Evolutionary conservation across 106 monocot species (phyloP), one percentile per base, ranked within the genome.

Genomic region (Cymbidium sinense): DNA sequence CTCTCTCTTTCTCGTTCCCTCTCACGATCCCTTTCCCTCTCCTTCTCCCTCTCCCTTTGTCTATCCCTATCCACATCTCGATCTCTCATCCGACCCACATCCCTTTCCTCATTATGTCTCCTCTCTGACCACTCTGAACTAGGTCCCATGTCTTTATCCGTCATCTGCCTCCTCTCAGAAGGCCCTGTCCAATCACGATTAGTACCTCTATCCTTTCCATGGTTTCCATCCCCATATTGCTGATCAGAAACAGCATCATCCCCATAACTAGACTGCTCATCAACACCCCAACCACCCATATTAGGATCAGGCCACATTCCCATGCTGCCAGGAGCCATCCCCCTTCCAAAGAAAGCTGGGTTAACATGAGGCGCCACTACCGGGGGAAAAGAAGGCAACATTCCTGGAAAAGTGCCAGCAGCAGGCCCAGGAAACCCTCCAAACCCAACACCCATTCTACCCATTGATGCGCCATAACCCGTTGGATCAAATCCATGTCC

Each of bases 291-390:
- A 15, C 75, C 78, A 34, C 80, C 75, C 79, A 84, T 87, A 43
- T 70, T 80, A 9, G 78, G 34, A 76, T 86, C 91, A 80, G 73
- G 75, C 91, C 91, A 91, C 88, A 88, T 88, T 43, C 90, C 90
- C 86, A 86, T 79, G 31, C 88, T 88, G 82, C 80, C 80, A 69
- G 76, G 73, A 55, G 80, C 0, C 80, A 91, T 86, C 74, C 88
- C 91, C 50, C 88, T 79, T 29, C 86, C 88, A 77, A 91, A 91
- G 76, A 91, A 91, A 27, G 91, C 91, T 31, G 88, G 88, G 55
- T 91, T 91, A 34, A 91, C 91, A 88, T 91, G 91, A 55, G 91
- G 91, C 20, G 91, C 88, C 34, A 91, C 88, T 50, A 82, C 88
- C 30, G 84, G 84, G 58, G 84, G 86, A 70, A 86, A 91, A 3